A percentile compares a stretch with the other conserved stretches of the same genome.
Evolutionary conservation across 1,139 yeast species (phyloP).

Genomic region (Blastobotrys malaysiensis): DNA sequence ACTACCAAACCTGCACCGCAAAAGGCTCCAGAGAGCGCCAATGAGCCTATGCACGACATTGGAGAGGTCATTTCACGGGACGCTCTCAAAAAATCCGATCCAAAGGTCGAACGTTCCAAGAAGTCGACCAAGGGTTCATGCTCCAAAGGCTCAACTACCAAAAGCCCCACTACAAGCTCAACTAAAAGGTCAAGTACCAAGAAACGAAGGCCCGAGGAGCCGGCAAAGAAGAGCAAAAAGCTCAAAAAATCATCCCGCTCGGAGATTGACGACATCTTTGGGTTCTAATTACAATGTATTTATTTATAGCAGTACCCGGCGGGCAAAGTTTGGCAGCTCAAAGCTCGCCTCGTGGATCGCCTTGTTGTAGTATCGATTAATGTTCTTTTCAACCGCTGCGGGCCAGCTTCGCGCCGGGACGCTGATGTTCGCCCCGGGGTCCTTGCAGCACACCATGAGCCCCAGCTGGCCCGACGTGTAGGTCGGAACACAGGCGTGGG

Average conservation of each 20-base stretch:
- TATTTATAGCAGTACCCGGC: slow-evolving; percentile 6
- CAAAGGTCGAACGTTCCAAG: no score
- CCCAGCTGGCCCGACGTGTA: slow-evolving; percentile 94
- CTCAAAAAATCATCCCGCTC: slow-evolving; percentile 6
- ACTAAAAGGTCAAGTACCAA: neutral
- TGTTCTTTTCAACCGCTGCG: slow-evolving; percentile 54
- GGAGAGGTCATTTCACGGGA: slow-evolving; percentile 20
- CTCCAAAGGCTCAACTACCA: no score
- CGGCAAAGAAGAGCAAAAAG: slow-evolving; percentile 6
- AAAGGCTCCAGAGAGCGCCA: neutral
- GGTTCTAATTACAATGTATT: neutral
- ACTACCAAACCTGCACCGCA: neutral
- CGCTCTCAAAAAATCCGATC: slow-evolving; percentile 7
- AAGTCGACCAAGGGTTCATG: no score
- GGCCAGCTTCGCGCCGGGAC: slow-evolving; percentile 64
- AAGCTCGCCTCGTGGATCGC: slow-evolving; percentile 80
- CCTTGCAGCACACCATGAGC: slow-evolving; percentile 86
- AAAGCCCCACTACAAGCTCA: no score
- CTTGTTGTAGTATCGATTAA: slow-evolving; percentile 74
- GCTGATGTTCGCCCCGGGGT: slow-evolving; percentile 54
- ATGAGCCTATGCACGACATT: neutral
- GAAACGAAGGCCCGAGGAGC: neutral
- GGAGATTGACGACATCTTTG: slow-evolving; percentile 14
- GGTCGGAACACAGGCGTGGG: slow-evolving; percentile 85
- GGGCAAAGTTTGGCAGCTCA: slow-evolving; percentile 83